phyloP scores from a whole-genome alignment of 768 basidiomycete species.

The Symmetrospora coprosmae region DNA sequence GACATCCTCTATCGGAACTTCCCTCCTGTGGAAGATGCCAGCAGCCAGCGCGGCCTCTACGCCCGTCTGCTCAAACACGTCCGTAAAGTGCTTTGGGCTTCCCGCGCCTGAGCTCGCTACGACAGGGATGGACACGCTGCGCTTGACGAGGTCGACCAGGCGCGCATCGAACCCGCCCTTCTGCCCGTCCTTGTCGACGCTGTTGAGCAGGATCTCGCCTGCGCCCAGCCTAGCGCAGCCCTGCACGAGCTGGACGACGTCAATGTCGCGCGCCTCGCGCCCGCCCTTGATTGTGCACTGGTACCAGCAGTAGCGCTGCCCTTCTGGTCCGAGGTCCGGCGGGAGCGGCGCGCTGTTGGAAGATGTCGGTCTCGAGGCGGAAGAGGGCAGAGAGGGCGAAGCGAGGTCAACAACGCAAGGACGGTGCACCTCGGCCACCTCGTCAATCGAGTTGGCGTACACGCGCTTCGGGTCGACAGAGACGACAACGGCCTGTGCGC shows the following conservation, averaged over 20 bases:
- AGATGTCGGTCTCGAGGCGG: constrained; percentile 12
- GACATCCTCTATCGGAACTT: constrained; percentile 69
- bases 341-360: constrained; percentile 32
- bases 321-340: constrained; percentile 38
- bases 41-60: constrained; percentile 79
- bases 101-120: constrained; percentile 94
- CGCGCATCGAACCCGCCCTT: constrained; percentile 82
- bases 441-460: constrained; percentile 50
- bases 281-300: constrained; percentile 95
- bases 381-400: constrained; percentile 33
- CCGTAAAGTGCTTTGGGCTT: constrained; percentile 61
- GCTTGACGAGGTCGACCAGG: constrained; percentile 60
- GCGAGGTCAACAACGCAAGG: constrained; percentile 31
- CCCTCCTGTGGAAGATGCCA: constrained; percentile 85
- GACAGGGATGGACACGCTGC: constrained; percentile 70
- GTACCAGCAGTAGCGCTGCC: constrained; percentile 86
- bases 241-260: constrained; percentile 75
- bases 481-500: constrained; percentile 92
- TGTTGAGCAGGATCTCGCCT: constrained; percentile 87
- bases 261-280: constrained; percentile 63
- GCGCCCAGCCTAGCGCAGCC: constrained; percentile 86
- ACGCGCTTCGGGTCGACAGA: constrained; percentile 84
- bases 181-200: constrained; percentile 89
- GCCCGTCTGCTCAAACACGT: constrained; percentile 62
- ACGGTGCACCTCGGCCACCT: constrained; percentile 43